Evolutionary conservation across 352 stramenopile species (phyloP), one percentile per base, ranked within the genome.

Genomic region (Phytophthora meadii): DNA sequence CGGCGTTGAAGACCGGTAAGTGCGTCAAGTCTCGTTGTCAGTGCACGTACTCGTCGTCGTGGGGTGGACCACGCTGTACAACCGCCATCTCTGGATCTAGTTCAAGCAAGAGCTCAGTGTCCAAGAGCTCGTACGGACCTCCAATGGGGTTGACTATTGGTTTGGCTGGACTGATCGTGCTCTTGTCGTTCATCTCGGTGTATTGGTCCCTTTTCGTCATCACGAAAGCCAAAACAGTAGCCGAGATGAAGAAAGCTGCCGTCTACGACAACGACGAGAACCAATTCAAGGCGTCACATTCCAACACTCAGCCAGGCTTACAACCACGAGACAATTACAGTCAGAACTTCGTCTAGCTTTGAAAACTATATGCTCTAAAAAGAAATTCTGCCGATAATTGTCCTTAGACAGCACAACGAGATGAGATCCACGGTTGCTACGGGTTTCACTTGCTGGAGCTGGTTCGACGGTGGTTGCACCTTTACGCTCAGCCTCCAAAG

Each of bases 11-110:
- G 17, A 89, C 82, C 0, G 80, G 82, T 19, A 77, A 71, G 4
- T 92, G 83, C 15, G 66, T 79, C 0, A 82, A 88, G 5, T 65
- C 62, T 7, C 76, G 80, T 0, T 92, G 84, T 47, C 32, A 66
- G 32, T 90, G 84, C 59, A 64, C 51, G 19, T 68, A 70, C 30
- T 53, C 60, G 14, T 53, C 71, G 17, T 82, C 75, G 6, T 91
- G 82, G 79, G 77, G 77, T 5, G 83, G 81, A 5, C 81, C 83
- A 5, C 79, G 83, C 0, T 92, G 79, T 39, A 90, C 75, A 6
- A 72, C 61, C 1, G 76, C 77, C 1, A 51, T 83, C 9, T 68
- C 69, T 5, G 44, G 73, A 17, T 68, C 57, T 0, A 57, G 56
- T 4, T 56, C 59, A 1, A 67, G 59, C 4, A 25, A 15, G 1